Base-by-base conservation (phyloP, 2,329 filamentous ascomycete species). In the Xylaria sp. region DNA sequence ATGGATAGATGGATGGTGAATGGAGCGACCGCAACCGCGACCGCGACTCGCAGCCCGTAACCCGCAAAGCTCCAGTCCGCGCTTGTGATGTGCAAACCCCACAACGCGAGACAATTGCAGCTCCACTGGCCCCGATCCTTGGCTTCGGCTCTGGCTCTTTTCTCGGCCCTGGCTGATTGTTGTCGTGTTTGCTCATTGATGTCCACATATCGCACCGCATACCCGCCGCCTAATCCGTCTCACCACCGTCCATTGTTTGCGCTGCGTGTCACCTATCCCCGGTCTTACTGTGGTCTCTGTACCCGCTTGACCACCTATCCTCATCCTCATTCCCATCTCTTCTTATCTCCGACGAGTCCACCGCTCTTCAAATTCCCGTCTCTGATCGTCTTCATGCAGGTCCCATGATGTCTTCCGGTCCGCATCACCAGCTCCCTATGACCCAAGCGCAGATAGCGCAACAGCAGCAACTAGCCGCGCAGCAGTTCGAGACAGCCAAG, bases 401-500 rank as follows among this genome's bases (percentile, higher is more conserved):
- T 36, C 85, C 85, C 68, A 87, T 88, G 83, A 87, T 88, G 84
- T 84, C 85, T 62, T 80, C 84, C 56, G 83, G 83, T 53, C 83
- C 84, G 68, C 86, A 87, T 73, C 84, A 82, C 60, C 81, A 83
- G 44, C 81, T 85, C 49, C 83, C 85, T 46, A 78, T 87, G 69
- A 87, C 85, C 57, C 85, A 85, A 71, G 83, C 84, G n/a, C 86
- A 88, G 74, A 81, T 86, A 67, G 80, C 79, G 38, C 81, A 82
- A 71, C 84, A 87, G 70, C 86, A 87, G 71, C 85, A 86, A 69
- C 80, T 82, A 44, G 83, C 85, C 67, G 83, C 82, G 28, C 84
- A 81, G 59, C 83, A 84, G 77, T 82, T 85, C 73, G 90, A 93
- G 78, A 85, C 89, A 71, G 90, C 92, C 54, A 93, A 94, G 80